Conservation (phyloP, 2,329 filamentous ascomycete genomes). For the Camptophora hylomeconis region DNA sequence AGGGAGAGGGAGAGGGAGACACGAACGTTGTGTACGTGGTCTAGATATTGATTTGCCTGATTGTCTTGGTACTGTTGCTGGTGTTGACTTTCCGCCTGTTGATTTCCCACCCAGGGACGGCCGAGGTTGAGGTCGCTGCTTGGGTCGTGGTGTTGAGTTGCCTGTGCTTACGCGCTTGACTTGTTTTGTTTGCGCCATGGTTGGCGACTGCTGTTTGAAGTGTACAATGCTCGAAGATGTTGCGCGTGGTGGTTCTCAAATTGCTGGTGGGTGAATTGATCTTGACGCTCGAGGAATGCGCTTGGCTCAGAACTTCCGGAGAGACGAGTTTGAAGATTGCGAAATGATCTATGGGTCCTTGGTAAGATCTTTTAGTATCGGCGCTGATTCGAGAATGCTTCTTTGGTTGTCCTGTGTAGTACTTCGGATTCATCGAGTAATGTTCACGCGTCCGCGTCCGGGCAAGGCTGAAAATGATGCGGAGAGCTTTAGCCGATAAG, state of each 20-base stretch:
- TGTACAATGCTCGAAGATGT: background rate
- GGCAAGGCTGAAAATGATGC: background rate
- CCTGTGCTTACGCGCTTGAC: slow-evolving; percentile 6
- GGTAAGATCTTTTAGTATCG: too few species aligned
- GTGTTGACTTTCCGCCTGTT: slow-evolving; percentile 10
- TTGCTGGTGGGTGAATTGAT: too few species aligned
- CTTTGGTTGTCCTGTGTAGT: too few species aligned
- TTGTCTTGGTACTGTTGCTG: slow-evolving; percentile 9
- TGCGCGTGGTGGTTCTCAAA: slow-evolving; percentile 1
- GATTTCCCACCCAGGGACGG: too few species aligned
- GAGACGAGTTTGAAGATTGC: background rate
- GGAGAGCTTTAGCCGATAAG: background rate
- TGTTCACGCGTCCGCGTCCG: too few species aligned
- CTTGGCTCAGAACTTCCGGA: slow-evolving; percentile 6
- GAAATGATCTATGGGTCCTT: background rate
- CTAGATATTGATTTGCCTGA: slow-evolving; percentile 14
- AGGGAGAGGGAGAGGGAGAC: slow-evolving; percentile 2
- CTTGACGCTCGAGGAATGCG: slow-evolving; percentile 7
- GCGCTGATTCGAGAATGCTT: too few species aligned
- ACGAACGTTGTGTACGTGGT: slow-evolving; percentile 22
- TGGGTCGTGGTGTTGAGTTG: slow-evolving; percentile 2
- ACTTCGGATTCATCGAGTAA: too few species aligned
- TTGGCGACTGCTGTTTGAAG: background rate
- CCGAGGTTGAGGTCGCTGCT: slow-evolving; percentile 5
- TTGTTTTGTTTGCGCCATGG: slow-evolving; percentile 14